Base-by-base conservation (phyloP, 805 yeast species). In the Kuraishia floccosa region DNA sequence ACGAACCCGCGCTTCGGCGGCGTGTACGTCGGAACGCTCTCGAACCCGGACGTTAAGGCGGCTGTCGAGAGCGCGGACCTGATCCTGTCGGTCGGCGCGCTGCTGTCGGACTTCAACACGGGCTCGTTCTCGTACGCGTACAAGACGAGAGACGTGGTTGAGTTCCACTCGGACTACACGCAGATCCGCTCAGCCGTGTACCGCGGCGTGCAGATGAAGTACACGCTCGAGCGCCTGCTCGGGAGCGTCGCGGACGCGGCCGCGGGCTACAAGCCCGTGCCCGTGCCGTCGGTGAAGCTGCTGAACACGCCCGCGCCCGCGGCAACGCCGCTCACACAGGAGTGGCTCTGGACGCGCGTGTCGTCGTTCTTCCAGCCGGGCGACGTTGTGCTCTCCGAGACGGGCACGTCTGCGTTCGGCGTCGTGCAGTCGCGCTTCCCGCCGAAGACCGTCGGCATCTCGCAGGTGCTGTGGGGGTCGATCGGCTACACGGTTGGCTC, bases 81-180 rank as follows among this genome's bases (percentile, higher is more conserved):
- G 54, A 66, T 83, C 35, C 54, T 83, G 37, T 76, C 89, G 21
- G 68, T 82, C 43, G 94, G 94, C 56, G 87, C 86, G 31, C 60
- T 83, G 51, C 62, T 83, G 49, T 81, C 91, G 31, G 94, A 83
- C 58, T 84, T 79, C 73, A 83, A 83, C 68, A 83, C 94, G 30
- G 94, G 94, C 51, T 79, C 93, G 14, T 78, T 78, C 65, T 73
- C 85, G 23, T 78, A 78, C 60, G 68, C 77, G 35, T 76, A 76
- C 63, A 68, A 72, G 55, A 78, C 87, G 44, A 73, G 69, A 56
- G 77, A 78, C 60, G 69, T 78, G 47, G 71, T 78, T 41, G 87
- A 78, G 60, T 76, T 78, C 70, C 87, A 78, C 59, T 76, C 86
- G 13, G 81, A 78, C 58, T 65, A 73, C 62, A 72, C 75, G 50